Percentiles rank a stretch among this genome's conserved stretches.
phyloP scores from a whole-genome alignment of 139 green algal species.

The Coelastrella sp. region DNA sequence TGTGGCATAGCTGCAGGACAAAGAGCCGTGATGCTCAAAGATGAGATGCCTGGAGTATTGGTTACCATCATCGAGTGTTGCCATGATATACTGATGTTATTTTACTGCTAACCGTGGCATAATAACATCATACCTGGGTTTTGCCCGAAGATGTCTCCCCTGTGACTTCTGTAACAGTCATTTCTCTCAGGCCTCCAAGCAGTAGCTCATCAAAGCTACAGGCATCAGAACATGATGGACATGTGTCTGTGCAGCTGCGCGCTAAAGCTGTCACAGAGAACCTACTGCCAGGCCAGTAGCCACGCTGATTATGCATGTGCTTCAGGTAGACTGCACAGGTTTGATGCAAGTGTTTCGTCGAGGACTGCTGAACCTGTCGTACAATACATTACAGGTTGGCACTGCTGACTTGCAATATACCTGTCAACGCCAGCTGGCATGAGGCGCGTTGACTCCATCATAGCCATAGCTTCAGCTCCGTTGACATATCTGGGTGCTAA shows the following conservation, averaged over 20 bases:
- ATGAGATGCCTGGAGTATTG: too few species aligned
- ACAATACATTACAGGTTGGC: too few species aligned
- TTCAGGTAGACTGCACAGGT: neutral
- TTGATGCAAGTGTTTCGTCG: too few species aligned
- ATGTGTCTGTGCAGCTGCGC: neutral
- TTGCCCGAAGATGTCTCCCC: slow-evolving; percentile 70
- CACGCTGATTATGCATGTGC: neutral
- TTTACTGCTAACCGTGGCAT: too few species aligned
- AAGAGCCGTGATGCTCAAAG: neutral
- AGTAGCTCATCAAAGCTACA: slow-evolving; percentile 67
- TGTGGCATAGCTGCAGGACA: slow-evolving; percentile 61
- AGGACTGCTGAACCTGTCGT: too few species aligned
- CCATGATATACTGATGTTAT: too few species aligned
- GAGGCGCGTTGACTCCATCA: slow-evolving; percentile 12
- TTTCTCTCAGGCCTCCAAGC: slow-evolving; percentile 60
- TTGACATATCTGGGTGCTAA: neutral
- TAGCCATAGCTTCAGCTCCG: neutral
- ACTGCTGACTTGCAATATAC: too few species aligned
- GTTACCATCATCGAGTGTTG: too few species aligned
- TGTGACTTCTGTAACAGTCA: slow-evolving; percentile 60
- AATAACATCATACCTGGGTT: too few species aligned
- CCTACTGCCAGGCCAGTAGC: neutral
- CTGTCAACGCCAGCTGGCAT: slow-evolving; percentile 7
- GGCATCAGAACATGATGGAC: neutral
- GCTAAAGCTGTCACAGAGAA: neutral